Evolutionary conservation across 169 alveolate species (phyloP).

Genomic region (Plasmodium vivax): DNA sequence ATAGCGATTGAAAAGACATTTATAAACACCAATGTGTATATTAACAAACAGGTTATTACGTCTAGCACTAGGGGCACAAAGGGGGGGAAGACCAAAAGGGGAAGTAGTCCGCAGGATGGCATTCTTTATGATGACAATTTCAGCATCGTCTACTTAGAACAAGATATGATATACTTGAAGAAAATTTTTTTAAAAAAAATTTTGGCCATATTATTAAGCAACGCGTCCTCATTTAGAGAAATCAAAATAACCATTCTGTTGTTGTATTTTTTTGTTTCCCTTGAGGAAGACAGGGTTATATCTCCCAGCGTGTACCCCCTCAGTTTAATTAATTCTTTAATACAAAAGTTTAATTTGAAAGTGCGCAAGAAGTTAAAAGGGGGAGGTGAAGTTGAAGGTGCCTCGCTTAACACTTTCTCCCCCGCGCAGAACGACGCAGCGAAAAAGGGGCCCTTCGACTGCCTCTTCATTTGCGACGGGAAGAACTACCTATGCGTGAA

Average conservation of each 20-base stretch:
- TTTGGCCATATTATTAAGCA: conserved; percentile 6
- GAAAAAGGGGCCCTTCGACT: conserved; percentile 4
- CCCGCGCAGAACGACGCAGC: neutral
- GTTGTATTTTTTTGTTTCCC: conserved; percentile 28
- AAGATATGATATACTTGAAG: conserved; percentile 54
- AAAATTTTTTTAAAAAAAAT: conserved; percentile 35
- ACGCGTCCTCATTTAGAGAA: conserved; percentile 28
- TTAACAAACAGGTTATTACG: conserved; percentile 45
- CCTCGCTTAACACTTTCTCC: neutral
- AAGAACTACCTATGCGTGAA: conserved; percentile 57
- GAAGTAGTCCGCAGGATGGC: neutral
- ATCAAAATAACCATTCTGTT: conserved; percentile 53
- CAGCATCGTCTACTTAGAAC: conserved; percentile 51
- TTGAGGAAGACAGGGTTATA: neutral
- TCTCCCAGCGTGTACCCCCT: conserved; percentile 36
- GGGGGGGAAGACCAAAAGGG: neutral
- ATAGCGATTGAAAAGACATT: conserved; percentile 45
- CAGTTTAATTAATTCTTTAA: conserved; percentile 42
- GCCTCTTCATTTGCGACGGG: conserved; percentile 71
- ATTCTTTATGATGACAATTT: conserved; percentile 52
- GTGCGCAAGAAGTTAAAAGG: conserved; percentile 5
- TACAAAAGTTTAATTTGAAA: conserved; percentile 50
- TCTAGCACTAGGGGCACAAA: neutral
- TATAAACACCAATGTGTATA: conserved; percentile 34
- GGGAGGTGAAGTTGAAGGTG: neutral